Evolutionary conservation across 345 rosid genomes (phyloP), one percentile per base, ranked within the genome.

Genomic region (Corymbia maculata): DNA sequence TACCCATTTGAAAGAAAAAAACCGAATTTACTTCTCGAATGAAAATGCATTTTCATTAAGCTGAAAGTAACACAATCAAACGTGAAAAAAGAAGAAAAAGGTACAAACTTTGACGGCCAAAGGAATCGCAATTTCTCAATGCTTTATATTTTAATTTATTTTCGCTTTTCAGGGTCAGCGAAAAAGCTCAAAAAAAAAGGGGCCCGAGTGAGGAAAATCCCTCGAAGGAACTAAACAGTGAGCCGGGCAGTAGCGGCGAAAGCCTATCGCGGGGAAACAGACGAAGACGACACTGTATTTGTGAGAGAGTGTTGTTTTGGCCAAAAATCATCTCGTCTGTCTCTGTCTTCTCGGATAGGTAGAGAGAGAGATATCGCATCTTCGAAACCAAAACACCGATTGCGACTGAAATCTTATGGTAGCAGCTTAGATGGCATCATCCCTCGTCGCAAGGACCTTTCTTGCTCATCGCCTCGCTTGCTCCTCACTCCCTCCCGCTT

Each of bases 381-480:
- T 30, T 1, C 57, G 15, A 19, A 36, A 57, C 45, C 55, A 79
- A 49, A 49, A 66, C 16, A 19, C 52, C 66, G 88, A 87, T 45
- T 50, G 26, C 82, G 26, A 50, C 44, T 47, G 79, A 32, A 16
- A 30, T 21, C 45, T 36, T 49, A 70, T 50, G 87, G 51, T 6
- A 8, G 32, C 13, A n/a, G 85, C 70, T 30, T 64, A 88, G 51
- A 88, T 88, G 89, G 87, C 89, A 17, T 88, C 89, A 50, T 22
- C 80, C 64, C 45, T 88, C 53, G 28, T 88, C 85, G 80, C 85
- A 21, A 85, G 52, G 44, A 47, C 87, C 68, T 42, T 52, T 44
- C 44, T 68, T n/a, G 53, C 82, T 85, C 70, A 66, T 15, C 89
- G 89, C 75, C n/a, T 52, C 89, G 9, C 86, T 64, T 15, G 22